Evolutionary conservation across 148 eudicot species (phyloP).

Genomic region (Salicornia ramosissima): DNA sequence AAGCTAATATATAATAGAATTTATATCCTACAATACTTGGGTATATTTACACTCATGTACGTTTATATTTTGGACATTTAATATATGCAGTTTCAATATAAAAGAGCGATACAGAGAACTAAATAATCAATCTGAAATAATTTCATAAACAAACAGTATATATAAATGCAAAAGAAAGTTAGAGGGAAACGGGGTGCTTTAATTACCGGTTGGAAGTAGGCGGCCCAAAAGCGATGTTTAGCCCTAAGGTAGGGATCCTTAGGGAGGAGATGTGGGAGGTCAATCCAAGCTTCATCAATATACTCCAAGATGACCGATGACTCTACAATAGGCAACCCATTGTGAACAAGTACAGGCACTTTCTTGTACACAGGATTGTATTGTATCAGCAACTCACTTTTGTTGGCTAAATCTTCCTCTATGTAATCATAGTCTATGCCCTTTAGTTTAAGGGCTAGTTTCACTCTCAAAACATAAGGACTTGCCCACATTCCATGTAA

Average conservation of each 20-base stretch:
- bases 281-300: constrained; percentile 45
- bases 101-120: no score
- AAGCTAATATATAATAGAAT: no score
- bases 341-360: constrained; percentile 34
- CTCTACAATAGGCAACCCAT: constrained; percentile 32
- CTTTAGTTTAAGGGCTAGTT: constrained; percentile 28
- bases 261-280: constrained; percentile 38
- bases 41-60: no score
- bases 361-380: constrained; percentile 35
- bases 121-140: no score
- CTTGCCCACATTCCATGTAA: constrained; percentile 33
- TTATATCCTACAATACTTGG: no score
- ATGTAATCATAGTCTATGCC: constrained; percentile 36
- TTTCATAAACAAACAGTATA: no score
- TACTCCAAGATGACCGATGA: constrained; percentile 51
- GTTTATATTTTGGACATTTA: no score
- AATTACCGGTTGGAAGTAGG: constrained; percentile 18
- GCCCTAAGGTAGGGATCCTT: constrained; percentile 44
- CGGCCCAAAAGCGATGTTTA: constrained; percentile 48
- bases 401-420: constrained; percentile 29
- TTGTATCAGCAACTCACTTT: constrained; percentile 27
- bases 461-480: constrained; percentile 24
- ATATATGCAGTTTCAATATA: no score
- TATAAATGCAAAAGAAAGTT: no score
- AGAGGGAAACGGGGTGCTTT: neutral